Evolutionary conservation across 805 yeast species (phyloP).

Genomic region (Ogataea naganishii): DNA sequence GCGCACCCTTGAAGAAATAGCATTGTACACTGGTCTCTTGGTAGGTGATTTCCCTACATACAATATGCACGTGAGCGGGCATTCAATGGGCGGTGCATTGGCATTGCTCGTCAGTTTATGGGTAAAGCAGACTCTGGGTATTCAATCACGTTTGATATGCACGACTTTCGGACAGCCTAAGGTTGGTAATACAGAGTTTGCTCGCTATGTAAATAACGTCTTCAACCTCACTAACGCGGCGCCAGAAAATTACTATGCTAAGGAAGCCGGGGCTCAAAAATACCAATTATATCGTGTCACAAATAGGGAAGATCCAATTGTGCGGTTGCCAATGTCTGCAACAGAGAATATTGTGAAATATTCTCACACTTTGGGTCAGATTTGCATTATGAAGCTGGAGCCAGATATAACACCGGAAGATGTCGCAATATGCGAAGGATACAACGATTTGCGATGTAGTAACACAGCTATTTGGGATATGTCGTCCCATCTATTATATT

Average conservation of each 20-base stretch:
- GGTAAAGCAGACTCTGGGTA: conserved; percentile 26
- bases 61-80: conserved; percentile 7
- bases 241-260: background rate
- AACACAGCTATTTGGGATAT: conserved; percentile 6
- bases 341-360: conserved; percentile 6
- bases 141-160: conserved; percentile 15
- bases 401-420: conserved; percentile 4
- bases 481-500: conserved; percentile 10
- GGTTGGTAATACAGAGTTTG: conserved; percentile 30
- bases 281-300: conserved; percentile 18
- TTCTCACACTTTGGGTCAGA: conserved; percentile 14
- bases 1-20: conserved; percentile 21
- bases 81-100: conserved; percentile 33
- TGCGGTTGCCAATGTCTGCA: conserved; percentile 9
- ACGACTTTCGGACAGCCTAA: conserved; percentile 39
- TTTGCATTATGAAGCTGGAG: conserved; percentile 12
- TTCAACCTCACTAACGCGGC: conserved; percentile 1
- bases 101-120: conserved; percentile 28
- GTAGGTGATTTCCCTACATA: conserved; percentile 13
- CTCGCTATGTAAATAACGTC: conserved; percentile 24
- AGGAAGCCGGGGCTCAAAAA: background rate
- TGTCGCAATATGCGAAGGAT: conserved; percentile 6
- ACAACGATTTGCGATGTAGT: conserved; percentile 6
- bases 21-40: conserved; percentile 14
- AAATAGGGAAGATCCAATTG: conserved; percentile 21